Base-by-base conservation (phyloP, 1,139 yeast species). In the Scheffersomyces cryptocercus region DNA sequence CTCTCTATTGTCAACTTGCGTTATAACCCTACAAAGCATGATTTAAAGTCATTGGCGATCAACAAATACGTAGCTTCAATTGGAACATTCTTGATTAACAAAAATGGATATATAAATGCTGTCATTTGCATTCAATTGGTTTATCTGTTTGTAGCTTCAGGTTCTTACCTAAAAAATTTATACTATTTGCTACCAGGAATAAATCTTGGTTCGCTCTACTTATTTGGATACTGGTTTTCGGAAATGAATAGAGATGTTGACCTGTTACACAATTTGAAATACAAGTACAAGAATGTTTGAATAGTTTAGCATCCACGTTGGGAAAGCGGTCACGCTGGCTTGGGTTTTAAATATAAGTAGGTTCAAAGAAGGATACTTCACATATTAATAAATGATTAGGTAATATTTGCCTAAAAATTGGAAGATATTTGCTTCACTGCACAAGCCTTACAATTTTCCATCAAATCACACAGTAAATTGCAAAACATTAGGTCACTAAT, bases 241-340 rank as follows among this genome's bases (percentile, higher is more conserved):
- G 41, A 32, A 37, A 50, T 42, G 10, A 24, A 26, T 10, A 29
- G 28, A 3, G 55, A 50, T 8, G 48, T 53, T 24, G 37, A 30
- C 3, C 40, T 39, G 15, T 45, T 53, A 42, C 37, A 39, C 24
- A 42, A 38, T 13, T 28, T 49, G 42, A 46, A 35, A 39, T 53
- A 51, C 42, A 50, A 51, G 42, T 53, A 41, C 41, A 51, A 51
- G 38, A 44, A 46, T 29, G 56, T 49, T 7, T 52, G 36, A 38
- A 12, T 26, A 8, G 31, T n/a, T 32, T 15, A 28, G 30, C 4
- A 26, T 16, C 35, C 13, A 16, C 3, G 3, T 29, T 11, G 10
- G 32, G 10, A 30, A 15, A 13, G 14, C 14, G 13, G 12, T n/a
- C 31, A 30, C 1, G 15, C 13, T 11, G 15, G 33, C 14, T 30